A percentile compares a stretch with the other conserved stretches of the same genome.
Evolutionary conservation across 176 grass and related monocot genomes (phyloP).

Genomic region (Triticum monococcum): DNA sequence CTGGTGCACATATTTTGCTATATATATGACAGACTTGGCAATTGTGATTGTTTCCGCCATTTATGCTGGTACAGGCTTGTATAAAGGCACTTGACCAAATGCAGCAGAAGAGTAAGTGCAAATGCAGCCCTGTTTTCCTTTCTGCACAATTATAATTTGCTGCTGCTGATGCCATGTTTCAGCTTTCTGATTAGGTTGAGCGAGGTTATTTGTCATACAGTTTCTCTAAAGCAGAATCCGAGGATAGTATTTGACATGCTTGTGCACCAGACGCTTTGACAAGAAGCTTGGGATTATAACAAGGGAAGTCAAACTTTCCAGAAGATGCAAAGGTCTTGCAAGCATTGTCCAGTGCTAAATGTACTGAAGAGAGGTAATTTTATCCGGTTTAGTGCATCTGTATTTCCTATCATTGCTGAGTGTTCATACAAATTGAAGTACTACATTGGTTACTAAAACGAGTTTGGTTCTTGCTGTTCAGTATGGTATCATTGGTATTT

Average conservation of each 20-base stretch:
- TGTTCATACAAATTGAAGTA: constrained; percentile 18
- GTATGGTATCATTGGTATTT: background rate
- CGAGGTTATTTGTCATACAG: constrained; percentile 11
- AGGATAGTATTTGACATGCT: constrained; percentile 7
- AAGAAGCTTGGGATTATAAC: background rate
- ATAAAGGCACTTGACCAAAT: background rate
- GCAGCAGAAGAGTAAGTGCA: background rate
- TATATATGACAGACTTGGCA: constrained; percentile 5
- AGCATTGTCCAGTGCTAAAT: background rate
- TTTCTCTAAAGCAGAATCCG: background rate
- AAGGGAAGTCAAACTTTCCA: background rate
- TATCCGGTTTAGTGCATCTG: background rate
- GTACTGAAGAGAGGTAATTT: constrained; percentile 2
- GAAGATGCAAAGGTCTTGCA: background rate
- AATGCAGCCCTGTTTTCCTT: background rate
- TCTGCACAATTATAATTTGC: background rate
- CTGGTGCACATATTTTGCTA: background rate
- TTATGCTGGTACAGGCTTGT: constrained; percentile 11
- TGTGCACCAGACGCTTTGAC: background rate
- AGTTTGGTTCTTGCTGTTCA: background rate
- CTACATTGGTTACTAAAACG: background rate
- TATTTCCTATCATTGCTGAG: background rate
- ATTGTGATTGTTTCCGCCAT: background rate
- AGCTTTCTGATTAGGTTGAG: constrained; percentile 1
- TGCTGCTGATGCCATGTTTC: background rate